A percentile compares a stretch with the other conserved stretches of the same genome.
phyloP scores from a whole-genome alignment of 441 rosid genomes.

The Adansonia rubrostipa region DNA sequence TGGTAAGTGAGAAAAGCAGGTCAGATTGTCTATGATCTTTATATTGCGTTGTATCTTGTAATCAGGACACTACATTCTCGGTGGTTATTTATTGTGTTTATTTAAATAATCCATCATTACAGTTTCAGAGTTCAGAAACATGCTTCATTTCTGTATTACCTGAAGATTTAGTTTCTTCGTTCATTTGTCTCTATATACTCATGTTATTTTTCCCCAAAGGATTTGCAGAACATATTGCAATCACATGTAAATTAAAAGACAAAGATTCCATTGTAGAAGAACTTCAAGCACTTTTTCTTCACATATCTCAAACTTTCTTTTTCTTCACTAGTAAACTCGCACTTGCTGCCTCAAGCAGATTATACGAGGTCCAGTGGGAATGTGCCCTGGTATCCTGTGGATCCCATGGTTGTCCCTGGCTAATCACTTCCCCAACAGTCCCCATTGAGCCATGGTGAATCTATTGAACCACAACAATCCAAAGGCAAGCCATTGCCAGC shows the following conservation, averaged over 20 bases:
- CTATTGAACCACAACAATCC: constrained; percentile 19
- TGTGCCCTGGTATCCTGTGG: constrained; percentile 31
- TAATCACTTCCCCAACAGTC: constrained; percentile 28
- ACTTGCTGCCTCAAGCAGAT: constrained; percentile 23
- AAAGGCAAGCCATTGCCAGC: constrained; percentile 27
- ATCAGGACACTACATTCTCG: neutral
- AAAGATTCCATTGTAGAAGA: neutral
- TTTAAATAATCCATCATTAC: constrained; percentile 11
- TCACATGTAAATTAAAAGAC: neutral
- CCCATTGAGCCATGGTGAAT: constrained; percentile 23
- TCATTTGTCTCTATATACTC: neutral
- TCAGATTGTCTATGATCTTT: neutral
- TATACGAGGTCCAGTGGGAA: constrained; percentile 23
- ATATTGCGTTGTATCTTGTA: neutral
- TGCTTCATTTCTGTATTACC: constrained; percentile 5
- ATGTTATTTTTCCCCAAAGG: neutral
- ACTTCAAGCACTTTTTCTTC: neutral
- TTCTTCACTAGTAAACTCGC: constrained; percentile 1
- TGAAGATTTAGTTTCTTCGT: neutral
- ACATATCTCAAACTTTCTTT: neutral
- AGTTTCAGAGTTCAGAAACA: constrained; percentile 19
- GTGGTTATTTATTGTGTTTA: neutral
- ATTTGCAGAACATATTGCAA: neutral
- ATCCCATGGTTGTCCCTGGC: constrained; percentile 24
- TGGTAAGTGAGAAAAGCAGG: neutral